A percentile compares a stretch with the other conserved stretches of the same genome.
Conservation (phyloP, 2,329 filamentous ascomycete genomes). For the Diaporthe aspalathi region DNA sequence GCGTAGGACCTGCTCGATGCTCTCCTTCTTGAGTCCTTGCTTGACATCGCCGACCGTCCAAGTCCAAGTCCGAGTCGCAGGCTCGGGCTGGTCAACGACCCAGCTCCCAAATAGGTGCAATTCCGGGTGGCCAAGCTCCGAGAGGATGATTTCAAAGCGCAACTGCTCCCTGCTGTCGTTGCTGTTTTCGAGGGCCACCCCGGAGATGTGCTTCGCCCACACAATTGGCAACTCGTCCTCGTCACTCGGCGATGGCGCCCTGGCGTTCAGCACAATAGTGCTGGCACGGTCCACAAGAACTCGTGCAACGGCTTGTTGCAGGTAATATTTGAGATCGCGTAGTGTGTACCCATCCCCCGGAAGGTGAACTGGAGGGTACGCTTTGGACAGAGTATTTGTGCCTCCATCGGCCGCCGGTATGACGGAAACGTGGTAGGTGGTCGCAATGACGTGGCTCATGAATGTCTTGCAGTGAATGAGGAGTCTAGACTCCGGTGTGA, state of each 20-base stretch:
- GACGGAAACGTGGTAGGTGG: slow-evolving; percentile 56
- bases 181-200: slow-evolving; percentile 41
- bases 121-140: slow-evolving; percentile 32
- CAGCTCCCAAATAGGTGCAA: slow-evolving; percentile 38
- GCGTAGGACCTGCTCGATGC: slow-evolving; percentile 34
- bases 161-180: slow-evolving; percentile 30
- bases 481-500: slow-evolving; percentile 57
- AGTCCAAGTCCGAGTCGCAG: slow-evolving; percentile 34
- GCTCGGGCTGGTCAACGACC: slow-evolving; percentile 25
- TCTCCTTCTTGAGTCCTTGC: slow-evolving; percentile 34
- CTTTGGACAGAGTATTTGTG: slow-evolving; percentile 49
- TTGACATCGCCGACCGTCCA: slow-evolving; percentile 38
- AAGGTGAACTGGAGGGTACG: slow-evolving; percentile 56
- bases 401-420: slow-evolving; percentile 47
- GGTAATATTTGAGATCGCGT: slow-evolving; percentile 58
- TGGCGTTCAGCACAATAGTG: slow-evolving; percentile 44
- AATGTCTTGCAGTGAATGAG: slow-evolving; percentile 59
- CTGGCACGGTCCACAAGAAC: slow-evolving; percentile 51
- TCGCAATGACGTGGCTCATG: slow-evolving; percentile 56
- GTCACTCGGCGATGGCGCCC: slow-evolving; percentile 36
- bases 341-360: slow-evolving; percentile 57
- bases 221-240: slow-evolving; percentile 25
- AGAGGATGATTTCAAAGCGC: slow-evolving; percentile 35
- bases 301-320: slow-evolving; percentile 56
- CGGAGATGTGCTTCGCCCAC: slow-evolving; percentile 49